Conservation (phyloP, 2,329 filamentous ascomycete genomes). For the Venturiaceae sp. region DNA sequence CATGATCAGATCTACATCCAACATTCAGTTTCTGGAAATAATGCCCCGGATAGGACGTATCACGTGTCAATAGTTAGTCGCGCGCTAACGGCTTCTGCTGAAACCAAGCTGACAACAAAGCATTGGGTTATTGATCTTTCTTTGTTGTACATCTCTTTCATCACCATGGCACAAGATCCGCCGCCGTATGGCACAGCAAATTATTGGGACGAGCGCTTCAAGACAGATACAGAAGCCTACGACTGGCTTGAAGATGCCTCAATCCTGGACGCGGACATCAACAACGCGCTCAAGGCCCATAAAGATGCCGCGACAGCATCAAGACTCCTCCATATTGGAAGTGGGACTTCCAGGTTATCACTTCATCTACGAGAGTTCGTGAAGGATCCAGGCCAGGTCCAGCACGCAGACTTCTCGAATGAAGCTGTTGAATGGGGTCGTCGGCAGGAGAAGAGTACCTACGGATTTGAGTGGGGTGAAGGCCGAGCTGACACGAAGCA, state of each 20-base stretch:
- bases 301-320: background rate
- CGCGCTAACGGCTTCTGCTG: too few relatives aligned
- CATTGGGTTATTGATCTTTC: background rate
- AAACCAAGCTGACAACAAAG: background rate
- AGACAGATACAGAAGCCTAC: slow-evolving; percentile 21
- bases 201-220: slow-evolving; percentile 29
- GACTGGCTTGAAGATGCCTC: slow-evolving; percentile 26
- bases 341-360: slow-evolving; percentile 27
- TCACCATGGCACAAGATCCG: background rate
- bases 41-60: too few relatives aligned
- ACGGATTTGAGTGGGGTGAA: slow-evolving; percentile 1
- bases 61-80: too few relatives aligned
- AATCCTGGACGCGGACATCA: slow-evolving; percentile 13
- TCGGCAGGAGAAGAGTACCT: slow-evolving; percentile 20
- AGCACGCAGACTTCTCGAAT: slow-evolving; percentile 28
- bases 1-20: too few relatives aligned
- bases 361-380: slow-evolving; percentile 24
- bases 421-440: slow-evolving; percentile 23
- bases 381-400: slow-evolving; percentile 19
- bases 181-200: slow-evolving; percentile 10
- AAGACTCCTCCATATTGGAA: slow-evolving; percentile 24
- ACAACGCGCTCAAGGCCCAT: background rate
- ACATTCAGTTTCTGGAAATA: too few relatives aligned
- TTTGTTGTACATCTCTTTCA: background rate
- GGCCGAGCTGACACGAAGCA: background rate